A percentile compares a stretch with the other conserved stretches of the same genome.
phyloP scores from a whole-genome alignment of 1,284 basidiomycete species.

The Leccinum discolor region DNA sequence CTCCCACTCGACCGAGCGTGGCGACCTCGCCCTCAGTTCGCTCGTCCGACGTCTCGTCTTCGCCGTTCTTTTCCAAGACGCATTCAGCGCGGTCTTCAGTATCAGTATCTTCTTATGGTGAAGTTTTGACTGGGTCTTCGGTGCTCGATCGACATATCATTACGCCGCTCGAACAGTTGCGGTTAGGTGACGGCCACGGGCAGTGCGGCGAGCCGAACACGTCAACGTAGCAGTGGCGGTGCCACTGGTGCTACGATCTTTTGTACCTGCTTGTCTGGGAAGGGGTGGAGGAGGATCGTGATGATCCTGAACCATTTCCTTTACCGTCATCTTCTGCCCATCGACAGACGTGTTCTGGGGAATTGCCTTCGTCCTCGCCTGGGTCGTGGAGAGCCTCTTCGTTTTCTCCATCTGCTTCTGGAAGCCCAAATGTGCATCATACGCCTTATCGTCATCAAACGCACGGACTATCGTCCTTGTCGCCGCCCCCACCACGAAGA shows the following conservation, averaged over 20 bases:
- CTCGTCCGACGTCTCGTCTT: slow-evolving; percentile 55
- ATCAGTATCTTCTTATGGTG: slow-evolving; percentile 58
- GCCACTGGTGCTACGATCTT: not conserved
- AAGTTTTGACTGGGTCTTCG: slow-evolving; percentile 36
- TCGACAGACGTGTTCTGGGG: slow-evolving; percentile 10
- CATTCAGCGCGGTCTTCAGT: slow-evolving; percentile 55
- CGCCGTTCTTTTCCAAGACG: slow-evolving; percentile 48
- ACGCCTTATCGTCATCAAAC: slow-evolving; percentile 10
- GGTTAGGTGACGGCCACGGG: slow-evolving; percentile 24
- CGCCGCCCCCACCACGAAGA: slow-evolving; percentile 28
- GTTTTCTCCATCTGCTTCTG: slow-evolving; percentile 5
- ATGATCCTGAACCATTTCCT: slow-evolving; percentile 5
- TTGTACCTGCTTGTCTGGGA: not conserved
- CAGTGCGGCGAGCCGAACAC: not conserved
- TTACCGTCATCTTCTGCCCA: slow-evolving; percentile 2
- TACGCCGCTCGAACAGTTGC: slow-evolving; percentile 49
- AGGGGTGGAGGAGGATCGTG: slow-evolving; percentile 3
- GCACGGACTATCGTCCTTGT: not conserved
- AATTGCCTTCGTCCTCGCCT: not conserved
- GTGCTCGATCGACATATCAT: slow-evolving; percentile 46
- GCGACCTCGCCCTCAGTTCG: slow-evolving; percentile 55
- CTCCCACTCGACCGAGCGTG: slow-evolving; percentile 36
- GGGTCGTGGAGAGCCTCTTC: slow-evolving; percentile 12
- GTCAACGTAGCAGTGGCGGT: not conserved
- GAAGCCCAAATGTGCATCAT: slow-evolving; percentile 3